Conservation (phyloP, 306 rosid genomes). For the Acacia crassicarpa region DNA sequence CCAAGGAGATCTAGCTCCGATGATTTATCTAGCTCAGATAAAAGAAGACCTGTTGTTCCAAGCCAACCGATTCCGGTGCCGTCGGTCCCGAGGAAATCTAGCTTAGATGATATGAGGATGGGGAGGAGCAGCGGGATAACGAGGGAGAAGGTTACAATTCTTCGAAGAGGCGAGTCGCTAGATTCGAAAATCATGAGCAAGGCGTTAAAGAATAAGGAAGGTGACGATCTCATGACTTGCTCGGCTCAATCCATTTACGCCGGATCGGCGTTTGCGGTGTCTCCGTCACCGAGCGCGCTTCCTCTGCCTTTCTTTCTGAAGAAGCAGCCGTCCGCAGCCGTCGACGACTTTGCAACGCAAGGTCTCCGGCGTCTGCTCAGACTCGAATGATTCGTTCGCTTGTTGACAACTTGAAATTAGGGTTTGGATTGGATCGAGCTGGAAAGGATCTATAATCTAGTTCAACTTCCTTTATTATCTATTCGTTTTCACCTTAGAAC, state of each 20-base stretch:
- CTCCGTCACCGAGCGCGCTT: constrained; percentile 88
- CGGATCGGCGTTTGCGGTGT: constrained; percentile 79
- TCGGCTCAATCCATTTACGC: constrained; percentile 55
- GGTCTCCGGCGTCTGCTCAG: constrained; percentile 87
- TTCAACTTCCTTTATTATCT: neutral
- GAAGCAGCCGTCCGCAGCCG: constrained; percentile 39
- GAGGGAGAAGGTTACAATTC: constrained; percentile 65
- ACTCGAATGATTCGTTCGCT: constrained; percentile 38
- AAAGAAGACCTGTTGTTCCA: constrained; percentile 19
- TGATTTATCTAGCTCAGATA: constrained; percentile 15
- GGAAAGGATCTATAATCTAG: neutral
- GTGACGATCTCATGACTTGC: constrained; percentile 25
- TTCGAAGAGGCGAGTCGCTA: constrained; percentile 77
- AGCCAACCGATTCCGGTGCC: constrained; percentile 25
- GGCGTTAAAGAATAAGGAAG: constrained; percentile 30
- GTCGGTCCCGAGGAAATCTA: constrained; percentile 38
- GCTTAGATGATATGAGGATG: constrained; percentile 48
- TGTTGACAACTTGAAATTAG: neutral
- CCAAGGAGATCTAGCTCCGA: constrained; percentile 51
- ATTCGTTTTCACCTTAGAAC: neutral
- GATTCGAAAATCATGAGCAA: constrained; percentile 49
- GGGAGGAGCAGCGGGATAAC: constrained; percentile 27
- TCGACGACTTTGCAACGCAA: constrained; percentile 77
- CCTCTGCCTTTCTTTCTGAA: constrained; percentile 76
- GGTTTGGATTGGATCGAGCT: constrained; percentile 19